These are phyloP conservation scores for Cyberlindnera subsufficiens DNA, from an alignment of 805 yeast species.

Conservation along the genomic window DNA sequence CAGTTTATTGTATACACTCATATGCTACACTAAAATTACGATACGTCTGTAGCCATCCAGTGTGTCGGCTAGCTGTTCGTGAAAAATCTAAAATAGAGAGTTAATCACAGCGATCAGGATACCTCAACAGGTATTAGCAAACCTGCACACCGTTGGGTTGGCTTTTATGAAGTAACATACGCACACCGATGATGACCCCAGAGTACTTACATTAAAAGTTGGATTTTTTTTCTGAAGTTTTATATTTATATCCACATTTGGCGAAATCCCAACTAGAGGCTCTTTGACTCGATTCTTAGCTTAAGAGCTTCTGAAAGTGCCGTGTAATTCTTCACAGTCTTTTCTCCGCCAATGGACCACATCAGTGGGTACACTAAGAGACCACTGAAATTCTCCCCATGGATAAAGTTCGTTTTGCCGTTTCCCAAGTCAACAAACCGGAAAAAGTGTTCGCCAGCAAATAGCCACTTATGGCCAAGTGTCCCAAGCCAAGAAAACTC, in stretches of 20 bases:
- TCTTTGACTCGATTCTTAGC: not conserved
- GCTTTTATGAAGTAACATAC: not conserved
- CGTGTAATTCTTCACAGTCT: no score
- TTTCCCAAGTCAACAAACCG: not conserved
- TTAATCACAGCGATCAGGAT: no score
- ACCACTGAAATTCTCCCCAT: not conserved
- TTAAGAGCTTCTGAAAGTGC: not conserved
- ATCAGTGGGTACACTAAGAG: not conserved
- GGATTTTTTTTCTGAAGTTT: no score
- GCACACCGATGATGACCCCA: not conserved
- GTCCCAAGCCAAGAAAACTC: slow-evolving; percentile 1
- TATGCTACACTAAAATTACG: not conserved
- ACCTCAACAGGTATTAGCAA: no score
- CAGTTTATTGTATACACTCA: not conserved
- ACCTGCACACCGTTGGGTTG: no score
- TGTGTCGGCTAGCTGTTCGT: no score
- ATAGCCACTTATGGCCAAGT: not conserved
- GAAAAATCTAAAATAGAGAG: no score
- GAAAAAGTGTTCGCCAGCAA: not conserved
- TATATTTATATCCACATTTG: not conserved
- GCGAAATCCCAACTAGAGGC: not conserved
- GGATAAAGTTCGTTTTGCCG: not conserved
- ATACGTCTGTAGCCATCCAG: no score
- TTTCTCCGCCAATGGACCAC: no score
- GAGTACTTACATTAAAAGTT: not conserved